A percentile compares a stretch with the other conserved stretches of the same genome.
Conservation (phyloP, 1,284 basidiomycete species). For the Phellopilus nigrolimitatus region DNA sequence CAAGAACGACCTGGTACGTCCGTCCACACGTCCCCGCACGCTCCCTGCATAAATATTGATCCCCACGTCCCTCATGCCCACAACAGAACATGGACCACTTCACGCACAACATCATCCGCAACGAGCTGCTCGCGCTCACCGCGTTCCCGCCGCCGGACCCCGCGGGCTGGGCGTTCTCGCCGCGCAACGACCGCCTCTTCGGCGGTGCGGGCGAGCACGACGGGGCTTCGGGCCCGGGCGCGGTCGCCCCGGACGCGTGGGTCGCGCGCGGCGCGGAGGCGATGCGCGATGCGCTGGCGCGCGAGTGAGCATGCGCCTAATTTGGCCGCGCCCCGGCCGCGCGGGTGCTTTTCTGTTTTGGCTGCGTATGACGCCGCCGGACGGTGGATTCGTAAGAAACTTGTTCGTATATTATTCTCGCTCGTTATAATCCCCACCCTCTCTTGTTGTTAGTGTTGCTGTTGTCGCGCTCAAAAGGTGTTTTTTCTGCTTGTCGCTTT, state of each 20-base stretch:
- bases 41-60: conserved; percentile 1
- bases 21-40: neutral
- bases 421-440: too few species aligned
- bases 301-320: neutral
- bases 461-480: too few species aligned
- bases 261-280: conserved; percentile 40
- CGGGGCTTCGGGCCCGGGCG: neutral
- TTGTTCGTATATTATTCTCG: too few species aligned
- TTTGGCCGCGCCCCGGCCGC: too few species aligned
- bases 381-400: too few species aligned
- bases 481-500: too few species aligned
- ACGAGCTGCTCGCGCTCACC: conserved; percentile 54
- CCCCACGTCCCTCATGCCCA: neutral
- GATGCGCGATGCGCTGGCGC: conserved; percentile 37
- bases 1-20: conserved; percentile 60
- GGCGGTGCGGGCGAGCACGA: conserved; percentile 21
- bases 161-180: conserved; percentile 51
- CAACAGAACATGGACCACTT: conserved; percentile 59
- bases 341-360: neutral
- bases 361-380: neutral
- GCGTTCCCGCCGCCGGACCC: conserved; percentile 54
- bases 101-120: conserved; percentile 59
- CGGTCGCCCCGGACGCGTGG: conserved; percentile 49
- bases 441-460: too few species aligned
- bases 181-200: conserved; percentile 55